Evolutionary conservation across 169 alveolate genomes (phyloP), one percentile per base, ranked within the genome.

Genomic region (Eimeria tenella): DNA sequence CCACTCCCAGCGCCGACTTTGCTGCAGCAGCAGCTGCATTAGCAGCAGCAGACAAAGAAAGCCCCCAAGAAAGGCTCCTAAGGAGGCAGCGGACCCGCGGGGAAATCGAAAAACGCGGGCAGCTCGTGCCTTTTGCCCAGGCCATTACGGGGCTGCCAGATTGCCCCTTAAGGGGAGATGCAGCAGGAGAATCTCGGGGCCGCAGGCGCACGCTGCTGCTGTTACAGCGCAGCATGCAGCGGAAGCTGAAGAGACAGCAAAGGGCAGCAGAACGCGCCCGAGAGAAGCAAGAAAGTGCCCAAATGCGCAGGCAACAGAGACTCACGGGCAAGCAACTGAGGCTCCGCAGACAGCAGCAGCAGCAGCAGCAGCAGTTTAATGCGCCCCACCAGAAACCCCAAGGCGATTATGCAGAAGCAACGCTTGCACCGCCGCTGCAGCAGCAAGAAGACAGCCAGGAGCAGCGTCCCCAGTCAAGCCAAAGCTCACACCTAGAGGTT

Each of bases 101-200:
- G 31, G 25, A 10, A 9, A 9, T 65, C 75, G 75, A 65, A 8
- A 65, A 65, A 21, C 17, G 17, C 25, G 75, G 75, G 17, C 31
- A 5, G 9, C 5, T 65, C 9, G 17, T 65, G 8, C 75, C 75
- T 19, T 65, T 13, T 19, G 42, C 42, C 31, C 75, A 65, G 7
- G 75, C 75, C 17, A 65, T 65, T 19, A 65, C 75, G 13, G 75
- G 75, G 17, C 23, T 65, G 75, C 42, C 75, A 9, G 75, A 65
- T 21, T 65, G 75, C 23, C 75, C 75, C 75, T 19, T 65, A 5
- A 10, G 8, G 17, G 75, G 75, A 65, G 75, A 65, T 21, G 9
- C 75, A 10, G 7, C 75, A 21, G 17, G 23, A n/a, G 9, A 13
- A 65, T 9, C 75, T 21, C 7, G 9, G 23, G 9, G 42, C 8